Conservation (phyloP, 2,329 filamentous ascomycete species). For the Aspergillus quadrilineatus region DNA sequence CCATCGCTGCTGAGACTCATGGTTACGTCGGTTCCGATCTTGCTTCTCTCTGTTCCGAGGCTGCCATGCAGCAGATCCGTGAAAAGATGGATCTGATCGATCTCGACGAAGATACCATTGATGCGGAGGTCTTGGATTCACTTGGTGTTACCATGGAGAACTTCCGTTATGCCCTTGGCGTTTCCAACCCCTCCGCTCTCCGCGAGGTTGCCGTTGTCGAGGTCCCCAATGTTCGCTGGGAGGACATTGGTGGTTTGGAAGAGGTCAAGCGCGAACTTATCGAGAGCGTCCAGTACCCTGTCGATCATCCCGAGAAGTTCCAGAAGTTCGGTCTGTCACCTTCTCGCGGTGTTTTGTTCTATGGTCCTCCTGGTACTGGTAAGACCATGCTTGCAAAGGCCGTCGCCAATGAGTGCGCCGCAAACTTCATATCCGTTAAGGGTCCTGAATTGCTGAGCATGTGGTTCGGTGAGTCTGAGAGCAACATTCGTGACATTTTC, state of each 20-base stretch:
- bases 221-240: constrained; percentile 98
- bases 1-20: constrained; percentile 95
- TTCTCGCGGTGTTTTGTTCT: constrained; percentile 97
- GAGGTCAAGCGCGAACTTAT: constrained; percentile 99
- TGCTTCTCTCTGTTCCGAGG: constrained; percentile 96
- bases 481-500: constrained; percentile 99
- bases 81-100: constrained; percentile 99
- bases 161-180: constrained; percentile 97
- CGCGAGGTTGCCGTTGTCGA: constrained; percentile 99
- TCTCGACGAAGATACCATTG: constrained; percentile 97
- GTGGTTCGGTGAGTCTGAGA: constrained; percentile 99
- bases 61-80: constrained; percentile 99
- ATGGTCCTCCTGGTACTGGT: constrained; percentile 98
- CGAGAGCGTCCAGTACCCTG: constrained; percentile 97
- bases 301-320: constrained; percentile 99
- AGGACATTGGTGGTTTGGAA: constrained; percentile 98
- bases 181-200: constrained; percentile 97
- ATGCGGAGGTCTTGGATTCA: constrained; percentile 96
- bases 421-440: constrained; percentile 99
- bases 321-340: constrained; percentile 99
- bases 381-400: constrained; percentile 99
- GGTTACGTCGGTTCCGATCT: constrained; percentile 99
- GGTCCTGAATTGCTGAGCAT: constrained; percentile 97
- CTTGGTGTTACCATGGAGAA: constrained; percentile 99
- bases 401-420: constrained; percentile 97